Evolutionary conservation across 257 asterid species (phyloP).

Genomic region (Solanum sejunctum): DNA sequence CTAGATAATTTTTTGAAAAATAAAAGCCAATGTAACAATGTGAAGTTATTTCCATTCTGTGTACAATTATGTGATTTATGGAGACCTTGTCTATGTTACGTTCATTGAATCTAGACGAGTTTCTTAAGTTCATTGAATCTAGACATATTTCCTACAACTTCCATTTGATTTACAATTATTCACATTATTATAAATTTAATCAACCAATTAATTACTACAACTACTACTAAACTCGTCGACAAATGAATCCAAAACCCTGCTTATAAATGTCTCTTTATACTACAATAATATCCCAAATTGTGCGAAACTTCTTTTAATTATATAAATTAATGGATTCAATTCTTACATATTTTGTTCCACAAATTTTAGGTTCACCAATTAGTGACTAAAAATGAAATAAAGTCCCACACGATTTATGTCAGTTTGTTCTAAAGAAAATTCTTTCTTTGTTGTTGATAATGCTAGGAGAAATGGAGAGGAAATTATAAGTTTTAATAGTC

Average conservation of each 20-base stretch:
- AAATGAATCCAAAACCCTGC: background rate
- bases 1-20: background rate
- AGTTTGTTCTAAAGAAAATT: too few species aligned
- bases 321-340: background rate
- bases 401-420: background rate
- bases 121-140: background rate
- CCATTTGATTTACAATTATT: background rate
- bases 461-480: too few species aligned
- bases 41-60: background rate
- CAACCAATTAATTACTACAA: background rate
- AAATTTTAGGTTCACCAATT: background rate
- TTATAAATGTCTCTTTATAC: background rate
- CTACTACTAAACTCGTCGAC: background rate
- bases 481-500: fast-evolving
- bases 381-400: background rate
- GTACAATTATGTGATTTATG: background rate
- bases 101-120: background rate
- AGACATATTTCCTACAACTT: background rate
- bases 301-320: background rate
- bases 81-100: background rate
- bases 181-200: background rate
- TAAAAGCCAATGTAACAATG: background rate
- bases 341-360: background rate
- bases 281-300: background rate
- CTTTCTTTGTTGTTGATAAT: too few species aligned